Evolutionary conservation across 2,329 filamentous ascomycete genomes (phyloP), one percentile per base, ranked within the genome.

Genomic region (Botrytis paeoniae): DNA sequence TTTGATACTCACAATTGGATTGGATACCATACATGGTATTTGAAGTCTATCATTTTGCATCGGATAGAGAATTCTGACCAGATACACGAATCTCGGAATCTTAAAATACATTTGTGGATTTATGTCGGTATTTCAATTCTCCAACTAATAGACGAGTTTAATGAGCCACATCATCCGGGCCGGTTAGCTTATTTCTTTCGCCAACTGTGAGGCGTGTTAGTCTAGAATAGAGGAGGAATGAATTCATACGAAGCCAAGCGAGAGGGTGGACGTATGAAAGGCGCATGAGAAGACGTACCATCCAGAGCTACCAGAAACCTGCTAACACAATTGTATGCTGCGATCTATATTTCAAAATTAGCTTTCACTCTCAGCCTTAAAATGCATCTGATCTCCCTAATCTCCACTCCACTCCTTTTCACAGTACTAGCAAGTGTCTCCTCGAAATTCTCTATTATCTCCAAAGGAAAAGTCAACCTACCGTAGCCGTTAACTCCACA

Each of bases 241-340:
- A 25, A 68, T 29, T 22, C 35, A 32, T 41, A 4, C 14, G 18
- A 18, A 22, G 25, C 39, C 25, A 29, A 57, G 37, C 14, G n/a
- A 32, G 65, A 41, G 37, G 16, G 7, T n/a, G 32, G 12, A 51
- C 62, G 14, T 1, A 32, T 45, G 4, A 16, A 37, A 51, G 9
- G 35, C 29, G 48, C 7, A 12, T 48, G 29, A 54, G 60, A 60
- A 29, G 29, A 83, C 88, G 82, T 83, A 90, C 89, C 92, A 83
- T 97, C 91, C 72, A 97, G 82, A 22, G 93, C 93, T 32, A 97
- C 93, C 77, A 97, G 82, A 78, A 97, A 95, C 43, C 93, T 87
- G 81, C 92, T 94, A 25, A 97, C 93, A 80, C 92, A 95, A 81
- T 97, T 97, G 81, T 97, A 97, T 71, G 89, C 89, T 20, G 92